Evolutionary conservation across 2,329 filamentous ascomycete genomes (phyloP), one percentile per base, ranked within the genome.

Genomic region (Tolypocladium guangdongense): DNA sequence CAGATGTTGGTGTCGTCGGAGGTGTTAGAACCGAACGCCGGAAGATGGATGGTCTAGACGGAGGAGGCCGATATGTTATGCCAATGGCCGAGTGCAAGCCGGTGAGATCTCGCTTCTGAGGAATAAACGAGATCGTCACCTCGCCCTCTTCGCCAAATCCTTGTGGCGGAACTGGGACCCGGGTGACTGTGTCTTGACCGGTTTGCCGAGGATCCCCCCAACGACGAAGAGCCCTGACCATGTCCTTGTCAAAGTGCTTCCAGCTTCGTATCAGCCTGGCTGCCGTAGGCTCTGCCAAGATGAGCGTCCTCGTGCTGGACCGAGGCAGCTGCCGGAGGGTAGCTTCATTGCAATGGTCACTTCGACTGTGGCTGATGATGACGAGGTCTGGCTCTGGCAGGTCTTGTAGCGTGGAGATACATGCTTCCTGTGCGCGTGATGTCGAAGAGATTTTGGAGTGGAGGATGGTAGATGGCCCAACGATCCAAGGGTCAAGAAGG

Each of bases 401-500:
- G 45, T 74, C 66, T 22, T 63, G 55, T 6, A 75, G 64, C 0
- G 82, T 82, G 0, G 74, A 69, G 54, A 88, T 75, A 58, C 78
- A 82, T 47, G 82, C 72, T 30, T 73, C 71, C 20, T 74, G 66
- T 45, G 72, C 81, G 57, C 82, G 82, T 47, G 74, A 74, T 2
- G 82, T 77, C 39, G 75, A 76, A 22, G 82, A 83, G 65, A 88
- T 83, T 61, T 74, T 77, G 32, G 78, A 73, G 61, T 82, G 81
- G 60, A 81, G 74, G 57, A 84, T 78, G 52, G 78, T 79, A 12
- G 82, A 81, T 4, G 78, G 70, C 0, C 83, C 82, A 12, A 74
- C 72, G 35, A 88, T 74, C 82, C 85, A 89, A 4, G 87, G 87
- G 64, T 91, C 86, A 50, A 90, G 68, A 41, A 90, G 75, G 52